Percentiles rank a stretch among this genome's conserved stretches.
These are phyloP conservation scores for Marasmius fiardii DNA, from an alignment of 1,284 basidiomycete genomes.

Conservation along the genomic window DNA sequence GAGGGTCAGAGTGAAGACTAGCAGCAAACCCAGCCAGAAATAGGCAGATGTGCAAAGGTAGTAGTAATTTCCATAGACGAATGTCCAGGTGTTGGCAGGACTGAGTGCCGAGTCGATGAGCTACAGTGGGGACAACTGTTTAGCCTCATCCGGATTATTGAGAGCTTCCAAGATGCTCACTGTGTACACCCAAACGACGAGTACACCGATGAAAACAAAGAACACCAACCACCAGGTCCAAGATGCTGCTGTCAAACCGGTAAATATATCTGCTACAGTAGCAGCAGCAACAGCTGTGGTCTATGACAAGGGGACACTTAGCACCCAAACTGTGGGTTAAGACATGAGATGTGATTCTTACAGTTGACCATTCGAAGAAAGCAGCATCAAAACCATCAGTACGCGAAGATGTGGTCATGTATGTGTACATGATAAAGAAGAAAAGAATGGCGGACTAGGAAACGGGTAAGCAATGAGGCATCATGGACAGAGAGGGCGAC, in stretches of 20 bases:
- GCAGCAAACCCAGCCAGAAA: slow-evolving; percentile 83
- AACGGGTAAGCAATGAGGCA: slow-evolving; percentile 3
- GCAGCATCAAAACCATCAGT: slow-evolving; percentile 80
- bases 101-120: slow-evolving; percentile 78
- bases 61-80: slow-evolving; percentile 75
- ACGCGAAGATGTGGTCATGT: slow-evolving; percentile 71
- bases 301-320: slow-evolving; percentile 31
- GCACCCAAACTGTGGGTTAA: no score
- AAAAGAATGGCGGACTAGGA: slow-evolving; percentile 83
- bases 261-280: slow-evolving; percentile 83
- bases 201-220: slow-evolving; percentile 76
- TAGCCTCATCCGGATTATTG: neutral
- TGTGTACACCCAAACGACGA: slow-evolving; percentile 77
- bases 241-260: slow-evolving; percentile 83
- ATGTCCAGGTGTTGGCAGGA: slow-evolving; percentile 70
- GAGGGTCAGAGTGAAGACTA: slow-evolving; percentile 72
- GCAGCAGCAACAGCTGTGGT: slow-evolving; percentile 86
- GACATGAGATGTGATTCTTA: slow-evolving; percentile 27
- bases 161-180: slow-evolving; percentile 39
- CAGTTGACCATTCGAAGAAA: slow-evolving; percentile 86
- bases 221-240: slow-evolving; percentile 97
- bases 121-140: slow-evolving; percentile 36
- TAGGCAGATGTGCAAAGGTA: slow-evolving; percentile 86
- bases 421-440: slow-evolving; percentile 87
- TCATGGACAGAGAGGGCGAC: slow-evolving; percentile 22